Evolutionary conservation across 2,329 filamentous ascomycete genomes (phyloP).

Genomic region (Aspergillus fischeri): DNA sequence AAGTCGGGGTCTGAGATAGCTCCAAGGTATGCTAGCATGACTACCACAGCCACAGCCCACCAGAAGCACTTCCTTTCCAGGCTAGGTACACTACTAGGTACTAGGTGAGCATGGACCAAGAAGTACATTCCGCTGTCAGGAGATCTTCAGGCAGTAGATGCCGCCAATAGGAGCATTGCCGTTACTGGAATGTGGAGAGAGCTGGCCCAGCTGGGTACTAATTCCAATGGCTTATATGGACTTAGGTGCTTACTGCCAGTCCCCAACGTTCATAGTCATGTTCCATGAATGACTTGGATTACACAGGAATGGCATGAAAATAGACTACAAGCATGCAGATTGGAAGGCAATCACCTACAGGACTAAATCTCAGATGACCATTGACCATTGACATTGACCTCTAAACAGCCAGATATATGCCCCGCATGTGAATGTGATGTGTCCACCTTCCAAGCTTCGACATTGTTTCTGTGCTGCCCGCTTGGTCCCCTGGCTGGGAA

Average conservation of each 20-base stretch:
- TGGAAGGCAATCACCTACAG: no score
- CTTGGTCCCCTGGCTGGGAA: background rate
- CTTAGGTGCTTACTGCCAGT: background rate
- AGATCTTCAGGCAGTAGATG: background rate
- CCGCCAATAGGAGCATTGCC: conserved; percentile 16
- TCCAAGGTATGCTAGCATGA: background rate
- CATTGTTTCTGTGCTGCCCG: background rate
- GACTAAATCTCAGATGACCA: no score
- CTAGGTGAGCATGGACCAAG: background rate
- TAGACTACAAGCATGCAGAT: no score
- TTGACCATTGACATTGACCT: no score
- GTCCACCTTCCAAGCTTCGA: background rate
- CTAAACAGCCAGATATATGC: no score
- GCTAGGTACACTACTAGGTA: no score
- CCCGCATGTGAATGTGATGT: background rate
- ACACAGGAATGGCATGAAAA: no score
- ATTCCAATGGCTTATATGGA: background rate
- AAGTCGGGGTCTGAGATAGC: no score
- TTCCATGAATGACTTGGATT: no score
- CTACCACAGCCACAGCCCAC: background rate
- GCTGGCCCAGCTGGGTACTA: no score
- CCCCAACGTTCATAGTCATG: no score
- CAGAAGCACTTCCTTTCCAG: background rate
- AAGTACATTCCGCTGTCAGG: background rate
- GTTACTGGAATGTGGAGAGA: conserved; percentile 9